phyloP scores from a whole-genome alignment of 192 early-diverging fungal genomes.

The Coemansia interrupta region DNA sequence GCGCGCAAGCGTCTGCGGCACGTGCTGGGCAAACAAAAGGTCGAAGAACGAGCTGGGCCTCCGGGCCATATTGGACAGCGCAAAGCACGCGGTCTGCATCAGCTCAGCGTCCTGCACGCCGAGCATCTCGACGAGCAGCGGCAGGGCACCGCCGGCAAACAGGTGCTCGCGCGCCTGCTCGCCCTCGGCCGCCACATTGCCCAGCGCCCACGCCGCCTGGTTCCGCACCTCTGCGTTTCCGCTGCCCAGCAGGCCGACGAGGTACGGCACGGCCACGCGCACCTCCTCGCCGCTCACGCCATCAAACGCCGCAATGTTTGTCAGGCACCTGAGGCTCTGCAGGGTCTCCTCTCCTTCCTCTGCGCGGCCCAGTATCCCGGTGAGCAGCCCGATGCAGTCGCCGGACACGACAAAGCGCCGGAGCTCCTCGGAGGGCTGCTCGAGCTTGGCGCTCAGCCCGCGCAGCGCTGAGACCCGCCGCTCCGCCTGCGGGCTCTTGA shows the following conservation, averaged over 20 bases:
- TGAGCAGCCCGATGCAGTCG: constrained; percentile 41
- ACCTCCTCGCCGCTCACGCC: constrained; percentile 28
- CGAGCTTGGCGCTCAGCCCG: constrained; percentile 49
- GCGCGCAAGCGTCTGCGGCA: constrained; percentile 49
- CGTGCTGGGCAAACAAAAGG: constrained; percentile 50
- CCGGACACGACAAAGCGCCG: constrained; percentile 44
- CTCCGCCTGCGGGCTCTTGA: constrained; percentile 37
- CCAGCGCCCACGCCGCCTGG: constrained; percentile 88
- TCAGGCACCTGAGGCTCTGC: constrained; percentile 58
- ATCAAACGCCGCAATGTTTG: constrained; percentile 55
- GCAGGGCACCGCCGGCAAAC: constrained; percentile 68
- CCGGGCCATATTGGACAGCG: constrained; percentile 67
- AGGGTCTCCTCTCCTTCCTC: constrained; percentile 55
- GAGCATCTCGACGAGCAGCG: constrained; percentile 68
- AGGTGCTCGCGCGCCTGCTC: constrained; percentile 71
- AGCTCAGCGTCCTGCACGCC: constrained; percentile 54
- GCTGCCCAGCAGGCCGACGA: constrained; percentile 52
- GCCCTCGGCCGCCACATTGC: constrained; percentile 90
- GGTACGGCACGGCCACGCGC: constrained; percentile 47
- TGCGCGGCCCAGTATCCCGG: constrained; percentile 40
- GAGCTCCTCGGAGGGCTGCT: constrained; percentile 49
- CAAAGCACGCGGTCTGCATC: constrained; percentile 69
- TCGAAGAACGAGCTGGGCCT: constrained; percentile 57
- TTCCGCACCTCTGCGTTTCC: constrained; percentile 67
- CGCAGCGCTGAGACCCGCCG: constrained; percentile 39